Evolutionary conservation across 1,284 basidiomycete genomes (phyloP).

Genomic region (Trametes pubescens): DNA sequence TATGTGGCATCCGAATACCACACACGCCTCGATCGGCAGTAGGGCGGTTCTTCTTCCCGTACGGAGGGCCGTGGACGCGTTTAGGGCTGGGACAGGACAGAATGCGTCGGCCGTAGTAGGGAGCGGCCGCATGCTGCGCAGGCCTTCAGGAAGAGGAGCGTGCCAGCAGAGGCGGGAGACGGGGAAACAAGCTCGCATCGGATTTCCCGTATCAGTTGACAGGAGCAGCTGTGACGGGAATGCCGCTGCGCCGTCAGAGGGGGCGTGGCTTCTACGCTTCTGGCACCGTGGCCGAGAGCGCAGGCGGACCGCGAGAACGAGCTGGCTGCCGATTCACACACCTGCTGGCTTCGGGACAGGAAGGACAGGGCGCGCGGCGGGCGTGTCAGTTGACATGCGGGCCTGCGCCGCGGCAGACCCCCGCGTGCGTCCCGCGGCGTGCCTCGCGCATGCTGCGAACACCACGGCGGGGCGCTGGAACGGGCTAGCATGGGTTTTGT

Average conservation of each 20-base stretch:
- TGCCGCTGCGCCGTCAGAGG: constrained; percentile 26
- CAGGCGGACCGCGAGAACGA: constrained; percentile 31
- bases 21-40: constrained; percentile 25
- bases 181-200: constrained; percentile 29
- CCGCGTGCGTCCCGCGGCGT: constrained; percentile 4
- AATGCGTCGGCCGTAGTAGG: constrained; percentile 28
- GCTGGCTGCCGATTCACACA: constrained; percentile 30
- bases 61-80: constrained; percentile 16
- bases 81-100: constrained; percentile 20
- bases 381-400: constrained; percentile 24
- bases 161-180: constrained; percentile 11
- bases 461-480: background rate
- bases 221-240: constrained; percentile 28
- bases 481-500: constrained; percentile 6
- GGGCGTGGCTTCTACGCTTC: constrained; percentile 21
- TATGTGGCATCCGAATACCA: constrained; percentile 19
- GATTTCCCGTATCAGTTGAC: constrained; percentile 29
- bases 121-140: constrained; percentile 26
- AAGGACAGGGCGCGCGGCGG: constrained; percentile 26
- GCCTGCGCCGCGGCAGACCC: background rate
- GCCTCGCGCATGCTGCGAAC: background rate
- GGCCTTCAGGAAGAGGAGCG: constrained; percentile 18
- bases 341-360: constrained; percentile 30
- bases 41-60: constrained; percentile 24
- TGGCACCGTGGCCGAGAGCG: constrained; percentile 23